Evolutionary conservation across 495 filamentous ascomycete genomes (phyloP), one percentile per base, ranked within the genome.

Genomic region (Penicillium samsonianum): DNA sequence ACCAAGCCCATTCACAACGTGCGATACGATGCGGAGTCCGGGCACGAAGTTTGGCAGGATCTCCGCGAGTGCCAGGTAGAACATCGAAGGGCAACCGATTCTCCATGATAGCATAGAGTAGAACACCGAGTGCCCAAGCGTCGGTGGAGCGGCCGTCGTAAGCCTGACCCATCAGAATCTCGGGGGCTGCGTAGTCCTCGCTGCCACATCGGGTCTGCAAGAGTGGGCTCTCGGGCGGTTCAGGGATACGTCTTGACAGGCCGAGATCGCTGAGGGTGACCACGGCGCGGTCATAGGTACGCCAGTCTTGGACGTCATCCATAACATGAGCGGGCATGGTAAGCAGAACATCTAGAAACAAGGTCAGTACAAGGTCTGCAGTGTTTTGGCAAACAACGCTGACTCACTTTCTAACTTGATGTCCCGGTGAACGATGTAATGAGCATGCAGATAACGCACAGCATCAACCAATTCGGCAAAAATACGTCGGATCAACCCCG

Each of bases 181-280:
- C 94, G 0, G 94, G 94, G 0, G 94, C 91, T 4, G 94, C 95
- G 65, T 98, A 98, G 76, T 98, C 94, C 71, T 97, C 94, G 33
- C 89, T 93, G 17, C 94, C 94, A 68, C 94, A 98, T 14, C 93
- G 82, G 12, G 92, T 96, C 42, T 90, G 88, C 14, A 98, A 81
- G 26, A 93, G 77, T 8, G 85, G 83, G 20, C 81, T 83, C 35
- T 88, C 80, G 61, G 91, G 80, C 67, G 89, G 75, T 38, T 87
- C 80, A 12, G 88, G 84, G 17, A 98, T 87, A 23, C 87, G 84
- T 56, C 91, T 82, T 4, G 90, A 92, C n/a, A 98, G 84, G 10
- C 94, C 94, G 4, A 98, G 81, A 65, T 98, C 94, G 38, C 91
- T 95, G 45, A 98, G 83, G 1, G 92, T 96, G 50, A 91, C 81